phyloP scores from a whole-genome alignment of 768 basidiomycete genomes.

The Pleurotus cornucopiae region DNA sequence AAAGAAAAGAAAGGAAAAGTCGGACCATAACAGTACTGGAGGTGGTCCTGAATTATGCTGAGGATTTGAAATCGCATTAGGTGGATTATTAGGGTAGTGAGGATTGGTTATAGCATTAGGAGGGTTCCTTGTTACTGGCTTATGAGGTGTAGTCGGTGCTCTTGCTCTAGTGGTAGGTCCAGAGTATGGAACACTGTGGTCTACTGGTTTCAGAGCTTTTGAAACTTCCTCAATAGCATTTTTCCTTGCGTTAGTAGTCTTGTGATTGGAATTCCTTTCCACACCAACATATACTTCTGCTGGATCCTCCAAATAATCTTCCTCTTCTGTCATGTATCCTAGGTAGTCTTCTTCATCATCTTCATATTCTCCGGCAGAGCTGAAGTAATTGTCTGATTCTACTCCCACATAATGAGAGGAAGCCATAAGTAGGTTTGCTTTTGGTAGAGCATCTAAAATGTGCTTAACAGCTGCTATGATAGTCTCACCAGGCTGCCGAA shows the following conservation, averaged over 20 bases:
- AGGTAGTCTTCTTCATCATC: neutral
- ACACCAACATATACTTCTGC: neutral
- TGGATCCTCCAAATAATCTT: neutral
- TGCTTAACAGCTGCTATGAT: neutral
- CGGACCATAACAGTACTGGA: neutral
- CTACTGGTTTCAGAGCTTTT: neutral
- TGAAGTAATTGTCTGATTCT: neutral
- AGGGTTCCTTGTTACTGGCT: neutral
- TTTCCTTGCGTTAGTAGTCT: neutral
- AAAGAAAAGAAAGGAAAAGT: no score
- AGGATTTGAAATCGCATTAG: no score
- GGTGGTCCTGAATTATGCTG: neutral
- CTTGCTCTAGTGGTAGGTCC: neutral
- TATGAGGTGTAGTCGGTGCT: neutral
- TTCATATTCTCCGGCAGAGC: neutral
- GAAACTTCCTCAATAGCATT: neutral
- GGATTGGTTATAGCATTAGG: no score
- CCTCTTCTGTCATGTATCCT: neutral
- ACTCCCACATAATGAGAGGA: neutral
- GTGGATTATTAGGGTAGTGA: no score
- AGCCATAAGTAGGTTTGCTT: no score
- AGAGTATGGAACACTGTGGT: neutral
- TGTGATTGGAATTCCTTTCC: no score
- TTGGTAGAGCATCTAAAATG: neutral
- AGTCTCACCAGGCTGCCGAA: neutral